phyloP scores from a whole-genome alignment of 2,329 filamentous ascomycete species.

The Leptographium procerum region DNA sequence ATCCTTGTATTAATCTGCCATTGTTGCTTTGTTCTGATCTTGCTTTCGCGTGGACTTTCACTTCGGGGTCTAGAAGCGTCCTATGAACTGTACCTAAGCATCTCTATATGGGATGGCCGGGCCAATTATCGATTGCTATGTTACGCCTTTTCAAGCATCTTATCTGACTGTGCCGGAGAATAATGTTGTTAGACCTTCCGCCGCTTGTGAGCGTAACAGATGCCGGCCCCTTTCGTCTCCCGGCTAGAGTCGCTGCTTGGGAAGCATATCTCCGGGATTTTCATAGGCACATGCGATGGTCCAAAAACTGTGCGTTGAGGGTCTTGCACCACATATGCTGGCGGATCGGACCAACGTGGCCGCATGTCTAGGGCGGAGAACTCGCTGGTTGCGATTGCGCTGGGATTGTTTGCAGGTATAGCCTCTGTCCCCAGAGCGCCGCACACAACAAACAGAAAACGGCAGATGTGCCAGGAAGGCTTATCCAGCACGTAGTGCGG shows the following conservation, averaged over 20 bases:
- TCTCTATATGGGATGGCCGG: too few species aligned
- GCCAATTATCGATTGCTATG: too few species aligned
- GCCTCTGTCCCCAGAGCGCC: not conserved
- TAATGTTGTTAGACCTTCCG: not conserved
- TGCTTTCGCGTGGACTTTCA: too few species aligned
- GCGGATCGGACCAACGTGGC: not conserved
- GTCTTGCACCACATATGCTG: not conserved
- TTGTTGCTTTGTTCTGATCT: too few species aligned
- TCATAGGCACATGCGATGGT: not conserved
- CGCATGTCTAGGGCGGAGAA: not conserved
- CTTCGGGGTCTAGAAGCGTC: too few species aligned
- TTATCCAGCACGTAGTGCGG: slow-evolving; percentile 64
- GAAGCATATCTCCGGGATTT: not conserved
- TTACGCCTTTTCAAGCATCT: too few species aligned
- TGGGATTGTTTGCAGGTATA: not conserved
- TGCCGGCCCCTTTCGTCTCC: not conserved
- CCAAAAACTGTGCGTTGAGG: not conserved
- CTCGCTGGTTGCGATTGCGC: too few species aligned
- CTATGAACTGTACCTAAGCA: too few species aligned
- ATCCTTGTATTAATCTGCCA: too few species aligned
- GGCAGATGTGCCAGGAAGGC: slow-evolving; percentile 79
- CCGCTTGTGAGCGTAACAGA: not conserved
- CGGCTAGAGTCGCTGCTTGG: not conserved
- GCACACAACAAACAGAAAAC: slow-evolving; percentile 58
- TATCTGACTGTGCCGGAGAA: too few species aligned